Conservation (phyloP, 140 eudicot species). For the Oenanthe javanica region DNA sequence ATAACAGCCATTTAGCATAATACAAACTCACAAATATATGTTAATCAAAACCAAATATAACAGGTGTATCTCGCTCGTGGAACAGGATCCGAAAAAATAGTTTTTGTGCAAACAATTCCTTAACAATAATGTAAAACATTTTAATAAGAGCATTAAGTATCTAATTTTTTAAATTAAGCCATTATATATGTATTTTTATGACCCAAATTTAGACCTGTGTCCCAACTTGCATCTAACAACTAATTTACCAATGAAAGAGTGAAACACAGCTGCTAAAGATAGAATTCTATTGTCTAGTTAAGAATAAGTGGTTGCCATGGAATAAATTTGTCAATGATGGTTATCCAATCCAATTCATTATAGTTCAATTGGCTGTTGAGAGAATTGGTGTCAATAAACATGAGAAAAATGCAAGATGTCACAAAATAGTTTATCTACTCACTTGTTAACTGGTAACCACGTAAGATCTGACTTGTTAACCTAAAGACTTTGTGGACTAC, state of each 20-base stretch:
- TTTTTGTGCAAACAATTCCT: background rate
- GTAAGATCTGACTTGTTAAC: background rate
- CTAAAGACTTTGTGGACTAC: background rate
- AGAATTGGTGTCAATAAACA: background rate
- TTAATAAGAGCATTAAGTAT: no score
- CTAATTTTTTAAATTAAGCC: no score
- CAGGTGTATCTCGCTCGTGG: background rate
- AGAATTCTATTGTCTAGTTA: background rate
- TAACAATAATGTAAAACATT: no score
- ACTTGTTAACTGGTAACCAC: background rate
- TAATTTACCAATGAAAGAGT: conserved; percentile 2
- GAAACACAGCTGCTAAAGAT: background rate
- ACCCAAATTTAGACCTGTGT: background rate
- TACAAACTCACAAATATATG: no score
- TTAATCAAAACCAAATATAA: background rate
- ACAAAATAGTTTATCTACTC: background rate
- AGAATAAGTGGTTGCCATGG: background rate
- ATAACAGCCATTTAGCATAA: background rate
- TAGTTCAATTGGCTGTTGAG: background rate
- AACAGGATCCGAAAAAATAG: background rate
- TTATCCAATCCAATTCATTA: background rate
- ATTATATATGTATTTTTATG: no score
- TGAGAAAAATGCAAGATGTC: conserved; percentile 12
- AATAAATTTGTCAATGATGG: background rate
- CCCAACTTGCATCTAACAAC: background rate